Percentiles rank a stretch among this genome's conserved stretches.
These are phyloP conservation scores for Herpetomonas samuelpessoai DNA, from an alignment of 208 protist species.

Conservation along the genomic window DNA sequence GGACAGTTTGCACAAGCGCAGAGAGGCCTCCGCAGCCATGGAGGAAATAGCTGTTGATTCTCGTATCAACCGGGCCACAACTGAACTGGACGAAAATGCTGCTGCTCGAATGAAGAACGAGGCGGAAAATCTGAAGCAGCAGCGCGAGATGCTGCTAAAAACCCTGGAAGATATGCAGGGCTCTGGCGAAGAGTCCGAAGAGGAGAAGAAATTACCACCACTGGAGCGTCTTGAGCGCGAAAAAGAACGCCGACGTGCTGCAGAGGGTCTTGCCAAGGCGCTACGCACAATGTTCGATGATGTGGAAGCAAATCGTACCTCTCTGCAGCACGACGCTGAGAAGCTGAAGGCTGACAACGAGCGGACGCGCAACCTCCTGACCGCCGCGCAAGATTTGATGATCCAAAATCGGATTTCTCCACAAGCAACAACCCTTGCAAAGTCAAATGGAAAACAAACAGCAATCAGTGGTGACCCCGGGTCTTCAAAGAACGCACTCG, in stretches of 20 bases:
- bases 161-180: slow-evolving; percentile 6
- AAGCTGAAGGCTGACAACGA: slow-evolving; percentile 13
- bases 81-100: neutral
- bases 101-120: slow-evolving; percentile 8
- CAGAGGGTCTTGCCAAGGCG: slow-evolving; percentile 11
- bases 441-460: neutral
- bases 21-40: neutral
- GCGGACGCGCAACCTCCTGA: slow-evolving; percentile 14
- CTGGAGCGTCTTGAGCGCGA: slow-evolving; percentile 8
- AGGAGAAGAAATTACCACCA: neutral
- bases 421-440: slow-evolving; percentile 6
- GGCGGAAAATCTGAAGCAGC: slow-evolving; percentile 3
- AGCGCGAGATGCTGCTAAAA: slow-evolving; percentile 11
- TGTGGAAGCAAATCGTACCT: slow-evolving; percentile 4
- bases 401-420: slow-evolving; percentile 4
- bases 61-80: slow-evolving; percentile 2
- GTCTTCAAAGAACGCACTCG: neutral
- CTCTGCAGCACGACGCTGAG: slow-evolving; percentile 10
- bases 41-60: slow-evolving; percentile 10
- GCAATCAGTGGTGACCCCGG: neutral
- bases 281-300: slow-evolving; percentile 11
- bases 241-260: slow-evolving; percentile 9
- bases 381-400: slow-evolving; percentile 16
- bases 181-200: slow-evolving; percentile 2
- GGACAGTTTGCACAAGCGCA: slow-evolving; percentile 9